Evolutionary conservation across 495 filamentous ascomycete species (phyloP), one percentile per base, ranked within the genome.

Genomic region (Jackrogersella multiformis): DNA sequence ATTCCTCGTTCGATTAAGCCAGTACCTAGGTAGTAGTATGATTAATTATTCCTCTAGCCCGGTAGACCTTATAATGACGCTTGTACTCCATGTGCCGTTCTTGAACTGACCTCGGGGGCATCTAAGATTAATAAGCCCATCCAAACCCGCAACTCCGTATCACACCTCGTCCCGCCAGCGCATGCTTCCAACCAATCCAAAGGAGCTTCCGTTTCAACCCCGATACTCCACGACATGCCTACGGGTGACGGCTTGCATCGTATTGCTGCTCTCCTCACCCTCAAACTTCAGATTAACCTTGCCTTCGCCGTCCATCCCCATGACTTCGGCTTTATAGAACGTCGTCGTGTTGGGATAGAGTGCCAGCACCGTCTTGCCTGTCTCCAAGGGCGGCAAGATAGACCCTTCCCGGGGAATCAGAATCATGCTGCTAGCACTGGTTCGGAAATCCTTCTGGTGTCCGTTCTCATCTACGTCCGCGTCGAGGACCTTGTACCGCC

Each of bases 271-370:
- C 71, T 94, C 91, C 72, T 96, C 92, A 9, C 91, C 91, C 73
- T 96, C 92, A 61, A 96, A 96, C 62, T 91, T 87, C 62, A 96
- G 80, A 54, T 81, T 80, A 12, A 86, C 84, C 49, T 75, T 81
- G n/a, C 78, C 74, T 12, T 74, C 73, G 1, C 78, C 78, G 30
- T 89, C 88, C 58, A 83, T 84, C 0, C 88, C 88, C 82, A 92
- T 93, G 15, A 99, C 94, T 66, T 97, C 94, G 9, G 96, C 95
- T 71, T 92, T 89, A 76, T 99, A 99, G 72, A 99, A 99, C 0
- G 94, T 97, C 1, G 95, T 97, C 8, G 96, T 99, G 58, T 93
- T 90, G 0, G 92, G 92, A 72, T 96, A 96, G 36, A 92, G 80
- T 0, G 92, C 92, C 53, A 96, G 79, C 26, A 96, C 92, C 20